phyloP scores from a whole-genome alignment of 805 yeast species.

The Yamadazyma sp. region DNA sequence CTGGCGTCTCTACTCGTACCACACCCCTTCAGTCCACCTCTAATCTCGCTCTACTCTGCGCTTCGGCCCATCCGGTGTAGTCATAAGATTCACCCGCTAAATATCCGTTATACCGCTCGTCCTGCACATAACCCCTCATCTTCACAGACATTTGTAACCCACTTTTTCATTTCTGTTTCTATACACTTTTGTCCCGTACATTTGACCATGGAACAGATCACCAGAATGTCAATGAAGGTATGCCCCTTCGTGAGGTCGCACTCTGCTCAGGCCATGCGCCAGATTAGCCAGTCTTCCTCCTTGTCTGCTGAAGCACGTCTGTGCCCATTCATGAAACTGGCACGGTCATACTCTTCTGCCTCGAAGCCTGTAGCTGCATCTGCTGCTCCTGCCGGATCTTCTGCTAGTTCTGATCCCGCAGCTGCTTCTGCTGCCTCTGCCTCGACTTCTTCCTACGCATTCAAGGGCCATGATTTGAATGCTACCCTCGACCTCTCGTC shows the following conservation, averaged over 20 bases:
- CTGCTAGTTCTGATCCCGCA: slow-evolving; percentile 28
- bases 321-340: slow-evolving; percentile 89
- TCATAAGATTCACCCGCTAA: no score
- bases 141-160: slow-evolving; percentile 10
- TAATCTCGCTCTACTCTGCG: no score
- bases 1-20: no score
- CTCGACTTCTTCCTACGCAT: slow-evolving; percentile 35
- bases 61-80: no score
- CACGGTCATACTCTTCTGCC: slow-evolving; percentile 48
- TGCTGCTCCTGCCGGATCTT: slow-evolving; percentile 30
- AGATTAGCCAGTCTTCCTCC: slow-evolving; percentile 45
- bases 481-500: slow-evolving; percentile 32
- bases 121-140: no score
- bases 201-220: slow-evolving; percentile 67
- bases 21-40: no score
- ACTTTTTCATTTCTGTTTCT: slow-evolving; percentile 2
- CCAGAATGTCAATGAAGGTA: slow-evolving; percentile 71
- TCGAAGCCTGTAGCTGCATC: slow-evolving; percentile 35
- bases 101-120: no score
- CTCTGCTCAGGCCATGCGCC: slow-evolving; percentile 59
- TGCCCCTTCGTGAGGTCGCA: slow-evolving; percentile 81
- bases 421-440: slow-evolving; percentile 31
- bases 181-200: not conserved
- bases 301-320: slow-evolving; percentile 61
- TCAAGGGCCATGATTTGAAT: slow-evolving; percentile 26